Base-by-base conservation (phyloP, 495 filamentous ascomycete genomes). In the Penicillium daleae region DNA sequence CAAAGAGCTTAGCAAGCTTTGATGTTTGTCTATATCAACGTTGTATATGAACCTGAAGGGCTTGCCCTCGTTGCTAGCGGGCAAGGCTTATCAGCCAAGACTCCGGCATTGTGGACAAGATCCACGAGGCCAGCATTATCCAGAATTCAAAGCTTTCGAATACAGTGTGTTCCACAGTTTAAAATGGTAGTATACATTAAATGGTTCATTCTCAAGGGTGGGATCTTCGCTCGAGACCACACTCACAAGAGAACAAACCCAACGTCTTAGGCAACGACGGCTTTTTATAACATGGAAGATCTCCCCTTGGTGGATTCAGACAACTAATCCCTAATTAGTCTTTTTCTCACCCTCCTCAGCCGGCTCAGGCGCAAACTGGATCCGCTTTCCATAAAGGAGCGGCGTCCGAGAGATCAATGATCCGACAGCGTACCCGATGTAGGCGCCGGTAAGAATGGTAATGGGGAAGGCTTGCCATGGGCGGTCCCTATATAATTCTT, bases 401-500 rank as follows among this genome's bases (percentile, higher is more conserved):
- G 73, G 70, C 40, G 80, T 80, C n/a, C 83, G 81, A 21, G 88
- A 87, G 6, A 83, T 63, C 57, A 86, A 64, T 59, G 87, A 86
- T 13, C 91, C 89, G 24, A 87, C 58, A 5, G 78, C 80, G 73
- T 82, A 90, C 5, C 91, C 91, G 21, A 86, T 66, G 76, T 92
- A 92, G 12, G 86, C 86, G 9, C 91, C 91, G 0, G 81, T 82
- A 2, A 93, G 70, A 57, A 99, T 91, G 0, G 95, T 98, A 33
- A 98, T 90, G 3, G 95, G 95, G 88, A 92, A 99, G 72, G 90
- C 91, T 83, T 99, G 95, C 95, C 95, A 99, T 65, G 96, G 93
- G 22, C 95, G 87, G 70, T 92, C 89, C 87, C 86, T 87, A 66
- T 15, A 52, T 19, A 24, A 48, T 51, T 12, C 27, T 56, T 52